Base-by-base conservation (phyloP, 23 red algal species). In the Porphyridium purpureum region DNA sequence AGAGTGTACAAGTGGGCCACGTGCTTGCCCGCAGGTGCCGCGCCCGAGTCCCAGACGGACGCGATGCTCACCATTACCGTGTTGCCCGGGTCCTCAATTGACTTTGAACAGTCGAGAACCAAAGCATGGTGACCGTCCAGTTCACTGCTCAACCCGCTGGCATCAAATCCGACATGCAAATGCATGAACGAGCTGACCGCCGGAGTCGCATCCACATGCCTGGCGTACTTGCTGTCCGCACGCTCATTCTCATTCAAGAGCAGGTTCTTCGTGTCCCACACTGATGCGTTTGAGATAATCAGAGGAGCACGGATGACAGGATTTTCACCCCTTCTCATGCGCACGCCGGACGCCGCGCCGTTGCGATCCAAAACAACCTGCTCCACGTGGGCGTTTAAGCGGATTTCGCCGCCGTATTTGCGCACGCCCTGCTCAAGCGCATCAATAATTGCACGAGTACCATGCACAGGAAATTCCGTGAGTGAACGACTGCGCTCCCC, bases 1-100 rank as follows among this genome's bases (percentile, higher is more conserved):
- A 76, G 66, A 1, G 81, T 88, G 49, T 88, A 88, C 27, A 56
- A 59, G 57, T 88, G 81, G 24, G 73, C 46, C 9, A 76, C 63
- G 26, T 88, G 81, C 63, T 74, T 64, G 8, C 81, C 81, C 9
- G 33, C 44, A 7, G 69, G 81, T 9, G 81, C 69, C 5, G 76
- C 59, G 11, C 54, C 59, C 31, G 71, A 52, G 35, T 74, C 74
- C 81, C 69, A 76, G 26, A 88, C 33, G 7, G 81, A 69, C 15
- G 81, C 69, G 28, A 76, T 70, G 24, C 58, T 67, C n/a, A 88
- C 57, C 69, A 76, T 76, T 2, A 76, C 70, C 4, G 57, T 61
- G 44, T 88, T 88, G 19, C 71, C 69, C 4, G 72, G 38, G 11
- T 44, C 11, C 11, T 11, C 38, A 44, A 44, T 44, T 11, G 11